Evolutionary conservation across 495 filamentous ascomycete genomes (phyloP).

Genomic region (Neurospora sp.): DNA sequence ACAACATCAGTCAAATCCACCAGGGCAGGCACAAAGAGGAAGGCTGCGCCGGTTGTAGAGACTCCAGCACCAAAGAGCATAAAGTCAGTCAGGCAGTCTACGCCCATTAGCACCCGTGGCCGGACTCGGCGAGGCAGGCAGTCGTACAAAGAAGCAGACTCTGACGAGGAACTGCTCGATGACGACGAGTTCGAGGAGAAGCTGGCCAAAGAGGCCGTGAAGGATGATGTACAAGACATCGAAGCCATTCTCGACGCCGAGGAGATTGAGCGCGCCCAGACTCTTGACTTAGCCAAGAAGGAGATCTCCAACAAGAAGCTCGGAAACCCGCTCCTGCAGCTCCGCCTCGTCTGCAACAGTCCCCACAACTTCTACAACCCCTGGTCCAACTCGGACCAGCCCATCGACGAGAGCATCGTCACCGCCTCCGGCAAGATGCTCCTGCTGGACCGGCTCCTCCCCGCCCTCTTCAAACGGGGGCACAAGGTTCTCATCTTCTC

Average conservation of each 20-base stretch:
- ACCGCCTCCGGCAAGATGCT: conserved; percentile 92
- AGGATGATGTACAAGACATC: conserved; percentile 45
- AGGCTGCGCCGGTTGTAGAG: conserved; percentile 4
- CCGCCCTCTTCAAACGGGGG: conserved; percentile 58
- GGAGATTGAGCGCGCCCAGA: conserved; percentile 59
- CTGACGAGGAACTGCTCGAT: conserved; percentile 61
- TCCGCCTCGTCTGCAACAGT: conserved; percentile 83
- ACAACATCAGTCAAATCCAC: conserved; percentile 9
- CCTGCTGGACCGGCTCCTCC: conserved; percentile 76
- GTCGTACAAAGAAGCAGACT: conserved; percentile 41
- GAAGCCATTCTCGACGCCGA: conserved; percentile 36
- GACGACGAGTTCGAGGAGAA: conserved; percentile 66
- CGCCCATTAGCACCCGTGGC: conserved; percentile 48
- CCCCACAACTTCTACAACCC: conserved; percentile 97
- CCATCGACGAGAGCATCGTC: conserved; percentile 68
- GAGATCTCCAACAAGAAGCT: conserved; percentile 89
- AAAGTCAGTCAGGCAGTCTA: conserved; percentile 62
- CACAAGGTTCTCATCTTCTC: conserved; percentile 96
- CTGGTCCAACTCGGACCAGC: conserved; percentile 48
- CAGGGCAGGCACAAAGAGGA: conserved; percentile 34
- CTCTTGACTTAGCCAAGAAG: conserved; percentile 67
- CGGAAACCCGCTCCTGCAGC: conserved; percentile 88
- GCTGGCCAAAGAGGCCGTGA: conserved; percentile 47
- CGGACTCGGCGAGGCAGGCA: conserved; percentile 28
- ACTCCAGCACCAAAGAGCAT: conserved; percentile 48